Conservation (phyloP, 805 yeast species). For the Nakazawaea molendinolei region DNA sequence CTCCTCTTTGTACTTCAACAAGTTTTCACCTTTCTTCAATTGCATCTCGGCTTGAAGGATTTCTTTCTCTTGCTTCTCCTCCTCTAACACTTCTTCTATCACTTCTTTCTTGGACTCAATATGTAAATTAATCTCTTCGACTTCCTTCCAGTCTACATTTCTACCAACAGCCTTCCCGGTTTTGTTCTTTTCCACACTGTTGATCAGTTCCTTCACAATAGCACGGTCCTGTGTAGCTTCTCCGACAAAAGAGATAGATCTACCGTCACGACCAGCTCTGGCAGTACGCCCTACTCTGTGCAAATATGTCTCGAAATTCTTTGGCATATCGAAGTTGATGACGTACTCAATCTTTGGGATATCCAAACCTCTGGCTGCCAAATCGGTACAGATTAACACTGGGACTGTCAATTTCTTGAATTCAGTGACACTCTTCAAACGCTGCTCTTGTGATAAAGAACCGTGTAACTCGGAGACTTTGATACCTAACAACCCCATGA, state of each 20-base stretch:
- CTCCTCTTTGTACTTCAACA: conserved; percentile 74
- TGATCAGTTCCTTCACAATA: conserved; percentile 87
- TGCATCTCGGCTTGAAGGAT: conserved; percentile 87
- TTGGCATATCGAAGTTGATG: conserved; percentile 94
- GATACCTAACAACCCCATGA: conserved; percentile 67
- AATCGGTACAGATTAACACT: conserved; percentile 88
- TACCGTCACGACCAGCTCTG: conserved; percentile 97
- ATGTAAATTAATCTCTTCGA: conserved; percentile 58
- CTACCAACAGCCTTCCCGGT: conserved; percentile 73
- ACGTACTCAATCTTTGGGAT: conserved; percentile 96
- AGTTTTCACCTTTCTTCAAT: conserved; percentile 74
- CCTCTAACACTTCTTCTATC: conserved; percentile 73
- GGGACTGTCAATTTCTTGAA: conserved; percentile 83
- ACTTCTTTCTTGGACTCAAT: conserved; percentile 54
- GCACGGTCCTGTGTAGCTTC: conserved; percentile 81
- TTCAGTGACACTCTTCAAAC: conserved; percentile 74
- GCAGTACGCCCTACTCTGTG: conserved; percentile 99
- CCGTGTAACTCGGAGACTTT: conserved; percentile 80
- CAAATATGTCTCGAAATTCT: conserved; percentile 80
- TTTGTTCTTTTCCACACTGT: conserved; percentile 44
- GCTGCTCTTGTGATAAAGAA: conserved; percentile 85
- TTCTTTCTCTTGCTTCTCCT: conserved; percentile 87
- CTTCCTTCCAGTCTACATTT: conserved; percentile 83
- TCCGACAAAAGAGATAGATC: conserved; percentile 88
- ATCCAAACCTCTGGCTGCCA: conserved; percentile 99